Evolutionary conservation across 2,329 filamentous ascomycete species (phyloP), one percentile per base, ranked within the genome.

Genomic region (Pseudocercospora musae): DNA sequence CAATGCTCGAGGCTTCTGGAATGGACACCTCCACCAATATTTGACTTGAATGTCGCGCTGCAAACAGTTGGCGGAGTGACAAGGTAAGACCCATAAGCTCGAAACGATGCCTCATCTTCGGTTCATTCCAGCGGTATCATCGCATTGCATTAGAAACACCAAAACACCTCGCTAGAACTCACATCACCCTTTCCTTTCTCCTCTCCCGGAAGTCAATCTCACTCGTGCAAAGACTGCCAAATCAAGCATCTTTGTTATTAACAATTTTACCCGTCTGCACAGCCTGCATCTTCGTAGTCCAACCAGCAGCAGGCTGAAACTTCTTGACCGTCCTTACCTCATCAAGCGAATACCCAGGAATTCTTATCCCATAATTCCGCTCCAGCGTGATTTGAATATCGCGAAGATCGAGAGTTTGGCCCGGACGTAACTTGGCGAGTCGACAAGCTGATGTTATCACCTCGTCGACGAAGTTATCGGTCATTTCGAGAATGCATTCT

Each of bases 271-370:
- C 92, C 1, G 93, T 94, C 78, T 96, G 92, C 15, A 99, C 89
- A 23, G 95, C 94, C 72, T 92, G 94, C 89, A 99, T 96, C 83
- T 99, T 99, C 69, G 90, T 89, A 65, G 95, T 94, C 92, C 95
- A 99, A 21, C 87, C 90, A 15, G 89, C 81, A 20, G 92, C 88
- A 1, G 95, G 95, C 75, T 95, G 90, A 58, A 96, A 89, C 81
- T 97, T 97, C 75, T 93, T 89, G 29, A 98, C 94, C 0, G 92
- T 97, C 61, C 95, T 88, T 63, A 97, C 85, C 78, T 99, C 95
- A 73, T 99, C 95, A 3, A 92, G 91, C 0, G 92, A 91, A 78
- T 96, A 98, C 11, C 95, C 95, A 0, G 95, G 95, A 62, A 99
- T 92, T 72, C 88, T 89, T 66, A 89, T 84, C 75, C 86, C 89